Evolutionary conservation across 306 rosid genomes (phyloP), one percentile per base, ranked within the genome.

Genomic region (Corylus heterophylla): DNA sequence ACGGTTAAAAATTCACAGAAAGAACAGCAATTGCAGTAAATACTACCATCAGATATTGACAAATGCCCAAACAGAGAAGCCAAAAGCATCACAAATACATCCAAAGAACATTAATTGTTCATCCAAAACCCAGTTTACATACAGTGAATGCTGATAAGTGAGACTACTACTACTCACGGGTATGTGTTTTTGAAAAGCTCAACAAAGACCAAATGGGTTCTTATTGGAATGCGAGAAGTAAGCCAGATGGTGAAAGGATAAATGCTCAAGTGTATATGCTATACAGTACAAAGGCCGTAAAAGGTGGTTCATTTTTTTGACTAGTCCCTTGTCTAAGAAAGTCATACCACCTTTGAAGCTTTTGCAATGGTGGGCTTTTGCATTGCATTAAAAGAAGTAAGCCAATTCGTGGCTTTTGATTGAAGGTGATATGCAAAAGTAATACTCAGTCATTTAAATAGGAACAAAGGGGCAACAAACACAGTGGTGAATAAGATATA

Each of bases 371-470:
- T 80, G 80, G 51, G 86, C 88, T 87, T 89, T 94, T 87, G 82
- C 83, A 82, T 78, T 92, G 91, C 98, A 86, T 94, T 68, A 89
- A 94, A 91, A 89, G 92, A 83, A 85, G 92, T 42, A 83, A 89
- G 84, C 35, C 83, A 76, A 77, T 84, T 84, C 85, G 84, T 88
- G 88, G 86, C 84, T 66, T 87, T 82, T 88, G 80, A 77, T 83
- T 78, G 83, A 85, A 79, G 74, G 71, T 73, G 77, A 67, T 75
- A 76, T 76, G 76, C 76, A 76, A 85, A 91, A 88, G 83, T 70
- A 81, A 79, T 79, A 79, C 61, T 63, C 80, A 16, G 70, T 81
- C 85, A 82, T 82, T 68, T 64, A 45, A 81, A 76, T 83, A 77
- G 75, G 85, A 76, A 79, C 13, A 49, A 49, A 3, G 52, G 16